A percentile compares a stretch with the other conserved stretches of the same genome.
Conservation (phyloP, 352 stramenopile genomes). For the Phytophthora colocasiae region DNA sequence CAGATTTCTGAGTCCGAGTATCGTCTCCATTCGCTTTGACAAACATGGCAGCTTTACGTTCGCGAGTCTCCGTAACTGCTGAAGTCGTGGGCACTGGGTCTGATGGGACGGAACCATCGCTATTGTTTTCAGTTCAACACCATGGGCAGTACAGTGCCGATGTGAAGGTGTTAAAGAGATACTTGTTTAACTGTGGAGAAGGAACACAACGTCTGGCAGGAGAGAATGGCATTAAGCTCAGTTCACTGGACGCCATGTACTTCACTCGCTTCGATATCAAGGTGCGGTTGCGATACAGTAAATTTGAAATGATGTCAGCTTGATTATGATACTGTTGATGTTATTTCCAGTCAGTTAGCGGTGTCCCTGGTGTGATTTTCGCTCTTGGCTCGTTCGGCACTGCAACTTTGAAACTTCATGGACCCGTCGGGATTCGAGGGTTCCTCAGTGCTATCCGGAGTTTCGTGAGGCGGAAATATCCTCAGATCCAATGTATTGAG, state of each 20-base stretch:
- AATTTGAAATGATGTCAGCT: not conserved
- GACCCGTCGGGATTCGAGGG: slow-evolving; percentile 42
- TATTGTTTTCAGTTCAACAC: slow-evolving; percentile 73
- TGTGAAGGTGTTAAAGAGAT: slow-evolving; percentile 61
- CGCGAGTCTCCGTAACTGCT: slow-evolving; percentile 41
- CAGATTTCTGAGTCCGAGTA: slow-evolving; percentile 18
- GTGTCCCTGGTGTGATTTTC: slow-evolving; percentile 73
- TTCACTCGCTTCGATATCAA: slow-evolving; percentile 71
- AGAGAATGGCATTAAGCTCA: slow-evolving; percentile 77
- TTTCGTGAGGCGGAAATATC: slow-evolving; percentile 76
- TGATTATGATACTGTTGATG: slow-evolving; percentile 5
- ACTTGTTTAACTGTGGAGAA: slow-evolving; percentile 81
- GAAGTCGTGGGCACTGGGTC: slow-evolving; percentile 69
- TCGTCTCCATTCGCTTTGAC: slow-evolving; percentile 5
- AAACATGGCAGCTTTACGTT: slow-evolving; percentile 9
- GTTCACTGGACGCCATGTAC: slow-evolving; percentile 71
- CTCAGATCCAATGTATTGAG: slow-evolving; percentile 62
- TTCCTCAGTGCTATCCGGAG: slow-evolving; percentile 65
- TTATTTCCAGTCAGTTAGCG: slow-evolving; percentile 59
- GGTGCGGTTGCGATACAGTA: slow-evolving; percentile 28
- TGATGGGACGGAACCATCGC: slow-evolving; percentile 73
- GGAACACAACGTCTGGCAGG: slow-evolving; percentile 71
- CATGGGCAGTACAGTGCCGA: slow-evolving; percentile 72
- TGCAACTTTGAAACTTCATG: slow-evolving; percentile 53
- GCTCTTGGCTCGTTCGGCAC: slow-evolving; percentile 60